phyloP scores from a whole-genome alignment of 1,139 yeast species.

The Wickerhamomyces sp. region DNA sequence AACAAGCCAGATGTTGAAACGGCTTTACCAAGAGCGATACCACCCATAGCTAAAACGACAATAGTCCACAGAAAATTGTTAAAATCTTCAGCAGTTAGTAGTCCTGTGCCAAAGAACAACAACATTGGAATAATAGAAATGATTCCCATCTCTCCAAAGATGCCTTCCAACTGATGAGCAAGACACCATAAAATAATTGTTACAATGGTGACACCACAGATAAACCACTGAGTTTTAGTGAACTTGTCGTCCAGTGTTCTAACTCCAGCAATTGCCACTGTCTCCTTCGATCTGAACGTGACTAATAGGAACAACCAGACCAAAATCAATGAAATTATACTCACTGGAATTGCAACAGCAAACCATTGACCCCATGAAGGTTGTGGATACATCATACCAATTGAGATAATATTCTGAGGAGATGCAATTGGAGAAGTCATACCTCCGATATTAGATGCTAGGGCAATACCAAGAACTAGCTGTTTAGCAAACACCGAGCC shows the following conservation, averaged over 20 bases:
- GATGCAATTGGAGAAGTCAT: slow-evolving; percentile 96
- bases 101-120: slow-evolving; percentile 81
- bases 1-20: slow-evolving; percentile 84
- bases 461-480: slow-evolving; percentile 81
- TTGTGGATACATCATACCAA: slow-evolving; percentile 80
- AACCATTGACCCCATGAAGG: slow-evolving; percentile 98
- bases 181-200: slow-evolving; percentile 89
- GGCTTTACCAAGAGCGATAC: slow-evolving; percentile 88
- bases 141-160: slow-evolving; percentile 88
- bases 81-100: slow-evolving; percentile 78
- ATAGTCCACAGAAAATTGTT: slow-evolving; percentile 94
- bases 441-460: slow-evolving; percentile 91
- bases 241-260: slow-evolving; percentile 63
- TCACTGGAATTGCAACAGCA: slow-evolving; percentile 76
- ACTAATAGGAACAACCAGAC: slow-evolving; percentile 70
- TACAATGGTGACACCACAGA: slow-evolving; percentile 55
- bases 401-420: slow-evolving; percentile 89
- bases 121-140: slow-evolving; percentile 82
- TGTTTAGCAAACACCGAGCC: slow-evolving; percentile 78
- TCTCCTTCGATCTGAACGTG: slow-evolving; percentile 59
- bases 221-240: slow-evolving; percentile 68
- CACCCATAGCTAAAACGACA: slow-evolving; percentile 93
- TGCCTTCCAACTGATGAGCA: slow-evolving; percentile 58
- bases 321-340: slow-evolving; percentile 53
- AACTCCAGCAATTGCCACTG: slow-evolving; percentile 43